Evolutionary conservation across 2,329 filamentous ascomycete species (phyloP).

Genomic region (Botrytis squamosa): DNA sequence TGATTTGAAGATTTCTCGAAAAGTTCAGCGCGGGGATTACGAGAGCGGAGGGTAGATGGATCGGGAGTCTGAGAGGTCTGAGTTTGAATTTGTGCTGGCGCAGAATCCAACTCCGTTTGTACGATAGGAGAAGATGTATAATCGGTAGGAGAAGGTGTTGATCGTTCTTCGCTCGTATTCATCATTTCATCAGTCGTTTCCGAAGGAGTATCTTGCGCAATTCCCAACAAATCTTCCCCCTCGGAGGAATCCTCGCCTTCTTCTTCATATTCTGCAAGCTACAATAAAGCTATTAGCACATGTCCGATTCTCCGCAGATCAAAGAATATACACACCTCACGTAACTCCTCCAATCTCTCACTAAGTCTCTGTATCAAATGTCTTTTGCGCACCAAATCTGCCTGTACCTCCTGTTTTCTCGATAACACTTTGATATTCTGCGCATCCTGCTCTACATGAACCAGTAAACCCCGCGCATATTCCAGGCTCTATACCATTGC

Average conservation of each 20-base stretch:
- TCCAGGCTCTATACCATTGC: constrained; percentile 61
- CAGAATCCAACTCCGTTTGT: neutral
- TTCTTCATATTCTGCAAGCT: constrained; percentile 31
- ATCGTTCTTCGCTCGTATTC: neutral
- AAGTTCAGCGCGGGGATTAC: constrained; percentile 23
- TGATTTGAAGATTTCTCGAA: neutral
- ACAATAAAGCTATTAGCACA: neutral
- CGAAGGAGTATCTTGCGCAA: constrained; percentile 48
- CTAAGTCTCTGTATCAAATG: constrained; percentile 64
- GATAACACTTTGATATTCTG: constrained; percentile 56
- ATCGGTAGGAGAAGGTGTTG: constrained; percentile 25
- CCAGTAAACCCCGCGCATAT: constrained; percentile 66
- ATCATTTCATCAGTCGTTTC: constrained; percentile 41
- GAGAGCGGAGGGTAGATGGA: constrained; percentile 32
- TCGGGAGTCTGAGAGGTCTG: constrained; percentile 18
- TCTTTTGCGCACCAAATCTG: constrained; percentile 62
- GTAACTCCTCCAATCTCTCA: constrained; percentile 66
- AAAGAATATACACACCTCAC: constrained; percentile 49
- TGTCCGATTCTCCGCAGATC: neutral
- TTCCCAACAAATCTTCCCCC: constrained; percentile 56
- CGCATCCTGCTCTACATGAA: constrained; percentile 69
- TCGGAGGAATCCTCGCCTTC: constrained; percentile 43
- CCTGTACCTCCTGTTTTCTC: constrained; percentile 60
- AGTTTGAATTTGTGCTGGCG: constrained; percentile 13
- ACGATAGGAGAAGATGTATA: constrained; percentile 18